These are phyloP conservation scores for Termitomyces sp. DNA, from an alignment of 768 basidiomycete genomes.

Conservation along the genomic window DNA sequence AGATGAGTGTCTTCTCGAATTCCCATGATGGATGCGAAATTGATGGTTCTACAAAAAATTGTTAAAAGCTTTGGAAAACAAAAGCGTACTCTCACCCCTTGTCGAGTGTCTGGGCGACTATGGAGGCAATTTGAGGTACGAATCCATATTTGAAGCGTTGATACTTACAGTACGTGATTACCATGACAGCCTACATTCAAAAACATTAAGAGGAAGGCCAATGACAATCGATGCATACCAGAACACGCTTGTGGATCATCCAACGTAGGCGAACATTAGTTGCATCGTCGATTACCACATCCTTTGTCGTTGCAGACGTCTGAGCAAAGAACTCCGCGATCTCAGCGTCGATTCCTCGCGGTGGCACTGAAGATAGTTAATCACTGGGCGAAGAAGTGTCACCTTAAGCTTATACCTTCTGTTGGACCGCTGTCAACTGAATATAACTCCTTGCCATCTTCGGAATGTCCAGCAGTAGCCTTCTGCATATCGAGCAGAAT, in stretches of 20 bases:
- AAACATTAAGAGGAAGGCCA: background rate
- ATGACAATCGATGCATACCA: slow-evolving; percentile 19
- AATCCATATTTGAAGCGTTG: background rate
- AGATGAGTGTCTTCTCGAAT: slow-evolving; percentile 37
- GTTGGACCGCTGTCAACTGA: slow-evolving; percentile 27
- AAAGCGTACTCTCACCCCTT: slow-evolving; percentile 30
- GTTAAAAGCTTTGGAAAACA: background rate
- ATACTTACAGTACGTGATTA: slow-evolving; percentile 37
- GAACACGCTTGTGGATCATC: slow-evolving; percentile 41
- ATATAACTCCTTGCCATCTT: slow-evolving; percentile 26
- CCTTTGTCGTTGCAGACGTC: slow-evolving; percentile 14
- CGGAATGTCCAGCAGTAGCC: background rate
- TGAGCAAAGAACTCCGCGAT: slow-evolving; percentile 38
- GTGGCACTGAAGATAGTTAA: slow-evolving; percentile 9
- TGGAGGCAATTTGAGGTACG: background rate
- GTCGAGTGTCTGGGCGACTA: slow-evolving; percentile 39
- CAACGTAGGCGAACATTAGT: slow-evolving; percentile 36
- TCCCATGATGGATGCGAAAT: slow-evolving; percentile 44
- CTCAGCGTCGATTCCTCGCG: slow-evolving; percentile 36
- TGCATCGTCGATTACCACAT: slow-evolving; percentile 32
- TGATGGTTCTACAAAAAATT: slow-evolving; percentile 27
- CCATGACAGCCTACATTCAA: slow-evolving; percentile 30
- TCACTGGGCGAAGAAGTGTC: background rate
- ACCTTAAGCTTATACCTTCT: slow-evolving; percentile 2
- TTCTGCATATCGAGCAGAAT: slow-evolving; percentile 9